A percentile compares a stretch with the other conserved stretches of the same genome.
Evolutionary conservation across 768 basidiomycete species (phyloP).

Genomic region (Rhizopogon vulgaris): DNA sequence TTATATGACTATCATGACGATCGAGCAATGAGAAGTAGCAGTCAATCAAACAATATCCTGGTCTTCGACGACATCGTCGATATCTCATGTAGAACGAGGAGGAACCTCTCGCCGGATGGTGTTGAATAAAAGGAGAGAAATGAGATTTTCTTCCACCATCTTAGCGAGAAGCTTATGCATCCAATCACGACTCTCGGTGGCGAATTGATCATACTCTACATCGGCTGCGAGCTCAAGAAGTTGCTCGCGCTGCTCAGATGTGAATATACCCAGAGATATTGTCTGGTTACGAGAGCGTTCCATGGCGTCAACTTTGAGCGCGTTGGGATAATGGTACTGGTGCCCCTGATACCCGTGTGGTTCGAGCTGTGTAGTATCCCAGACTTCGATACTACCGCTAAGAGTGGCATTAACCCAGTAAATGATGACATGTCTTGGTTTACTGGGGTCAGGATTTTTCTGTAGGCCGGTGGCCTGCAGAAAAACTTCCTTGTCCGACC

Average conservation of each 20-base stretch:
- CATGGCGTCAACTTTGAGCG: conserved; percentile 18
- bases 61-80: too few relatives aligned
- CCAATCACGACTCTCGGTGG: conserved; percentile 11
- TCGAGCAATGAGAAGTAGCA: too few relatives aligned
- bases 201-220: conserved; percentile 10
- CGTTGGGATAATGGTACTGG: conserved; percentile 22
- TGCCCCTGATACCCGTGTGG: conserved; percentile 2
- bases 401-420: conserved; percentile 23
- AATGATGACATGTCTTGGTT: conserved; percentile 11
- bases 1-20: too few relatives aligned
- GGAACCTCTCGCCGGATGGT: not conserved
- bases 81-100: not conserved
- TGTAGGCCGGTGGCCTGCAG: conserved; percentile 12
- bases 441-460: not conserved
- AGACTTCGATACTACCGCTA: conserved; percentile 17
- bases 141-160: conserved; percentile 11
- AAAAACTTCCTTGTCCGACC: conserved; percentile 19
- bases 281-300: conserved; percentile 8
- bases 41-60: too few relatives aligned
- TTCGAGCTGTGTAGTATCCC: conserved; percentile 22
- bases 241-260: conserved; percentile 19
- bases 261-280: conserved; percentile 13
- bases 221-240: conserved; percentile 23
- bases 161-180: conserved; percentile 14
- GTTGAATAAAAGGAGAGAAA: not conserved